Conservation (phyloP, 306 rosid genomes). For the Quercus robur region DNA sequence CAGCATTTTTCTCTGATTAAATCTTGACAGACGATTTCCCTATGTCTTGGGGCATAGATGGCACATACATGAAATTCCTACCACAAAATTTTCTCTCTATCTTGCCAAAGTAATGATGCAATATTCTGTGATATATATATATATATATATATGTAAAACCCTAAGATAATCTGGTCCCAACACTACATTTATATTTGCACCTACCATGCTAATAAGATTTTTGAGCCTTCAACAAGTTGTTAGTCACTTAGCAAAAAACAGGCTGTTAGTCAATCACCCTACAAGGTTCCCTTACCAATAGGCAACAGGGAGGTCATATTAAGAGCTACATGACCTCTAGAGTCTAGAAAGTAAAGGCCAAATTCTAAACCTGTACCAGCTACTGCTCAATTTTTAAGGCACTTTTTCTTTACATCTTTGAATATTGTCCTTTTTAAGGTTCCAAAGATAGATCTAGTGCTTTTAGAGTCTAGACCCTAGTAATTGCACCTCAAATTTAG, state of each 20-base stretch:
- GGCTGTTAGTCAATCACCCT: slow-evolving; percentile 8
- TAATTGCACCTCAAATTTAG: not conserved
- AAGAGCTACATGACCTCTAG: not conserved
- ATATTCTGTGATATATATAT: not conserved
- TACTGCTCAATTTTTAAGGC: not conserved
- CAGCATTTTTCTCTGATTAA: not conserved
- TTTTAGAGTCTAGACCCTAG: not conserved
- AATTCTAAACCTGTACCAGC: not conserved
- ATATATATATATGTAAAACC: too few species aligned
- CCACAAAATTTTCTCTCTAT: not conserved
- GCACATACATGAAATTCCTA: not conserved
- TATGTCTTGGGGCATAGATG: slow-evolving; percentile 21
- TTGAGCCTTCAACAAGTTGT: slow-evolving; percentile 14
- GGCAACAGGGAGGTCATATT: slow-evolving; percentile 8
- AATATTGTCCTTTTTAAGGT: not conserved
- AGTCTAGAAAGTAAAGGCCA: slow-evolving; percentile 11
- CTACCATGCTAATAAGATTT: not conserved
- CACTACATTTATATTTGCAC: not conserved
- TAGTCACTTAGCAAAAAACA: too few species aligned
- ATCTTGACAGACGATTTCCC: slow-evolving; percentile 20
- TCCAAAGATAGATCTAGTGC: slow-evolving; percentile 7
- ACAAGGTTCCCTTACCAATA: slow-evolving; percentile 24
- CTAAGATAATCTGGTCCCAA: not conserved
- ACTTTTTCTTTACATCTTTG: not conserved
- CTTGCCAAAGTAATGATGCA: not conserved